These are phyloP conservation scores for Hirsutella rhossiliensis DNA, from an alignment of 2,329 filamentous ascomycete genomes.

Conservation along the genomic window DNA sequence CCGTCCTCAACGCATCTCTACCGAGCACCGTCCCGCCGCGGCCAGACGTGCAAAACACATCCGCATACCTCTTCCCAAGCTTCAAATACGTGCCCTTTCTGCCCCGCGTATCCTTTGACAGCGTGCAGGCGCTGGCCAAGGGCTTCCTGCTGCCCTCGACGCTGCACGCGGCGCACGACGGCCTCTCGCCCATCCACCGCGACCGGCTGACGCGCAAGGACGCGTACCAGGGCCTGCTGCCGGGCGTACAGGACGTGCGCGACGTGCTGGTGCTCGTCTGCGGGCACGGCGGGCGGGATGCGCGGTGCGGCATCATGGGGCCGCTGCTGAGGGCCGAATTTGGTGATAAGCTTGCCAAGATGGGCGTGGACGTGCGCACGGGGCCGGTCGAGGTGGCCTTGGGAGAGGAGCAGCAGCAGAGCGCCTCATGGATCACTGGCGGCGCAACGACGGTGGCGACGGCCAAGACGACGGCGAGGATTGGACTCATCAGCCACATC, in stretches of 20 bases:
- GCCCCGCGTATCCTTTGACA: conserved; percentile 46
- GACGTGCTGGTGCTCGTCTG: conserved; percentile 77
- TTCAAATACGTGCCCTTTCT: conserved; percentile 72
- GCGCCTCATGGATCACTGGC: not conserved
- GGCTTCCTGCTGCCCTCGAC: conserved; percentile 53
- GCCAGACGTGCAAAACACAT: conserved; percentile 38
- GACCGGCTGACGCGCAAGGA: conserved; percentile 38
- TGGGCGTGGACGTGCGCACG: conserved; percentile 35
- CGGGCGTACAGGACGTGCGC: conserved; percentile 46
- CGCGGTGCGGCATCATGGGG: conserved; percentile 69
- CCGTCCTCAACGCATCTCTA: conserved; percentile 68
- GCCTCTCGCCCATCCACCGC: conserved; percentile 43
- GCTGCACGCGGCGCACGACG: conserved; percentile 50
- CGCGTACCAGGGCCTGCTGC: conserved; percentile 38
- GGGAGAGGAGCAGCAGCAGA: conserved; percentile 6
- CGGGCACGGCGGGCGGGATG: conserved; percentile 72
- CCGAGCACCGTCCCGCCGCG: conserved; percentile 38
- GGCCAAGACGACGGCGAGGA: conserved; percentile 33
- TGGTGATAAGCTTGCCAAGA: conserved; percentile 38
- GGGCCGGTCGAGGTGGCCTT: conserved; percentile 27
- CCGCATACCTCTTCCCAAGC: conserved; percentile 67
- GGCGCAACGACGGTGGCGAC: conserved; percentile 2
- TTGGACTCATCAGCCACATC: conserved; percentile 66
- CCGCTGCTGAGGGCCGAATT: conserved; percentile 65
- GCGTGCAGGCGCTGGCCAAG: conserved; percentile 45